Evolutionary conservation across 805 yeast species (phyloP), one percentile per base, ranked within the genome.

Genomic region (Isabelozyma gotoi): DNA sequence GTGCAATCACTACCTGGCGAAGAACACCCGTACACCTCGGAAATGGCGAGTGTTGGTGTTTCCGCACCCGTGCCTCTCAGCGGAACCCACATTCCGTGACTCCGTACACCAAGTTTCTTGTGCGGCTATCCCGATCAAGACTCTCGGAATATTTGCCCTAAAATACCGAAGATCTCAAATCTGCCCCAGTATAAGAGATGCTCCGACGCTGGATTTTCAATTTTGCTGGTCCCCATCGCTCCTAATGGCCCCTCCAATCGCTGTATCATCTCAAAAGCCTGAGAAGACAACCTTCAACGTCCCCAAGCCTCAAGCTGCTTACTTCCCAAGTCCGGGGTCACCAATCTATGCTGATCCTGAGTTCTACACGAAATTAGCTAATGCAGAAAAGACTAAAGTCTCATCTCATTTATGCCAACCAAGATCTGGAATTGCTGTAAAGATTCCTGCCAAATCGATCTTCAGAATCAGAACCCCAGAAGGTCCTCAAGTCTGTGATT

Each of bases 401-500:
- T 69, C 76, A 33, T 56, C 63, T 6, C 66, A 76, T 44, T 55
- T 62, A 4, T 73, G 81, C 45, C 74, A 78, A 17, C 80, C 81
- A 32, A 65, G 86, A 49, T 68, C 82, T 2, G 88, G 83, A 3
- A 67, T 74, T 38, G 84, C 86, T 0, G 79, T 83, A 68, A 76
- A 76, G 47, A 80, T 81, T n/a, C 82, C 84, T 14, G 80, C 80
- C 16, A 81, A 79, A 18, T 69, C 76, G 21, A 74, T 82, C 21
- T 79, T 83, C 46, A 67, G 87, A 33, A 67, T 82, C 43, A 76
- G 80, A 3, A 78, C 85, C 1, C 82, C 85, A 2, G 81, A 82
- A 51, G 87, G 87, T 4, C 84, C 88, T 2, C 88, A 82, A 58
- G 88, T 82, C 15, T 81, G 85, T 53, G 87, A 82, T 55, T 73